Base-by-base conservation (phyloP, 768 basidiomycete species). In the Glaciozyma antarctica region DNA sequence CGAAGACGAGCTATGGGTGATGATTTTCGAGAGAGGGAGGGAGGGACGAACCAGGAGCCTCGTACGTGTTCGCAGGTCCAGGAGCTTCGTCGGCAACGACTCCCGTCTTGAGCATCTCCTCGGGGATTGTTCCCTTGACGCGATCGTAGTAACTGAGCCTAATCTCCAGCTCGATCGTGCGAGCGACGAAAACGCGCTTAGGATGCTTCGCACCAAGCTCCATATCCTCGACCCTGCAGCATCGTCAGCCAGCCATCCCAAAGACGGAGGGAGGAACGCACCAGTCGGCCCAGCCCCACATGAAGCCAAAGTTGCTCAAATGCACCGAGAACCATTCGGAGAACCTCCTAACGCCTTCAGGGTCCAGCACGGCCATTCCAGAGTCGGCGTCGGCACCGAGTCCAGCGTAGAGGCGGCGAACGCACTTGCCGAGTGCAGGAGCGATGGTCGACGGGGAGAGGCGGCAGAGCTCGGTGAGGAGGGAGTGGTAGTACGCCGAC, bases 221-320 rank as follows among this genome's bases (percentile, higher is more conserved):
- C 38, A 98, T 79, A 78, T 98, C 95, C 3, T 87, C 85, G 19
- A 90, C 79, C 94, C 94, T 98, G 66, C 60, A 9, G 32, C n/a
- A 16, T 19, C 32, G 9, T 62, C 22, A 43, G 49, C 21, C 44
- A 2, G 61, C 1, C 21, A 19, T 3, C 17, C 8, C 19, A 6
- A 28, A 24, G 47, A 45, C 4, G 16, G 38, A 59, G 32, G 34
- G 8, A 22, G 30, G 21, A 8, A 77, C 85, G 53, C 59, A 92
- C 94, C 95, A 99, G 81, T 98, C 95, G 73, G 90, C 93, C 95
- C 95, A 99, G 19, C 95, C 90, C 95, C 95, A 98, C 73, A 87
- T 85, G 78, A 97, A 99, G 30, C 86, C 87, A 76, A 97, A 99
- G 78, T 99, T 99, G 70, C 90, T 93, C 85, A 99, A 87, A 73